These are phyloP conservation scores for Rhynchospora tenuis DNA, from an alignment of 176 grass and related monocot species.

Conservation along the genomic window DNA sequence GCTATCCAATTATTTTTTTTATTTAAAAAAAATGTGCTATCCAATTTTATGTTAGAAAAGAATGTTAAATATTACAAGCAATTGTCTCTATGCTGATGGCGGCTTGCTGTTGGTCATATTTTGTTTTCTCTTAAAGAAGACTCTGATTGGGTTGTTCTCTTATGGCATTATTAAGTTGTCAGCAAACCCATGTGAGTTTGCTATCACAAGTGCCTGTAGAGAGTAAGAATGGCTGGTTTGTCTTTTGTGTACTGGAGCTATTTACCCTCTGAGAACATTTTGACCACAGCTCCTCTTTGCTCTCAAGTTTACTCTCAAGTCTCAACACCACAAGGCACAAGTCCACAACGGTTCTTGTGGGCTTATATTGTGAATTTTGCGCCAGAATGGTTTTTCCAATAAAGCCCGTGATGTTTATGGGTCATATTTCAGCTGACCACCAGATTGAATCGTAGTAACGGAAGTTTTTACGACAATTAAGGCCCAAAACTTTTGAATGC, in stretches of 20 bases:
- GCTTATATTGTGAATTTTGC: no score
- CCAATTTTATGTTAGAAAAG: not conserved
- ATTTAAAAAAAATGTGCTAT: no score
- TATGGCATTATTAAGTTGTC: not conserved
- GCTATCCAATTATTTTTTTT: not conserved
- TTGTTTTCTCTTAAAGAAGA: not conserved
- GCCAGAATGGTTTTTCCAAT: no score
- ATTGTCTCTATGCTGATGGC: not conserved
- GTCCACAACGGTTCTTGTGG: not conserved
- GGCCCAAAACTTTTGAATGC: no score
- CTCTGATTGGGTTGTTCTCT: not conserved
- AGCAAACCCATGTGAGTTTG: not conserved
- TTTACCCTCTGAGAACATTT: not conserved
- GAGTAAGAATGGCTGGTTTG: not conserved
- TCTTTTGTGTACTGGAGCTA: slow-evolving; percentile 21
- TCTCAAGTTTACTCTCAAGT: no score
- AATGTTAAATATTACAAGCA: not conserved
- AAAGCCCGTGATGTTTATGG: no score
- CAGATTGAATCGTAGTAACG: no score
- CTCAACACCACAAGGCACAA: no score
- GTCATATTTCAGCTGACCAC: no score
- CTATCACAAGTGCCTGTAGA: not conserved
- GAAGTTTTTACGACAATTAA: no score
- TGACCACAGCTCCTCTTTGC: not conserved
- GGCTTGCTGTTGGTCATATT: not conserved